Evolutionary conservation across 495 filamentous ascomycete genomes (phyloP).

Genomic region (Viridothelium virens): DNA sequence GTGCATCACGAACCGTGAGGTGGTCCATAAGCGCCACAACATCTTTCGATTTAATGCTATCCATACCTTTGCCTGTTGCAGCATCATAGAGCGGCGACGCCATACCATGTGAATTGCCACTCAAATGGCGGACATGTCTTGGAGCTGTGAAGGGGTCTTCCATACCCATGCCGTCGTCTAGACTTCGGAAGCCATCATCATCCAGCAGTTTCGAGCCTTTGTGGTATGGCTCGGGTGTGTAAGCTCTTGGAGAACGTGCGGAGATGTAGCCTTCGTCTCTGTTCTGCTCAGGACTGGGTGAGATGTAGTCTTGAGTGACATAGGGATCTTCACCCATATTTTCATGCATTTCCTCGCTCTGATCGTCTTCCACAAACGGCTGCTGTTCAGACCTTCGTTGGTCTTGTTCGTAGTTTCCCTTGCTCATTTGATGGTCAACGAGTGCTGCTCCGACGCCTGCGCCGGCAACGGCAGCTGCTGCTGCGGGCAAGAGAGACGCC

Average conservation of each 20-base stretch:
- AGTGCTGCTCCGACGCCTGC: constrained; percentile 39
- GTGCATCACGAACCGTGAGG: constrained; percentile 93
- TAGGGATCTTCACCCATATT: constrained; percentile 18
- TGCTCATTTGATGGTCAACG: constrained; percentile 28
- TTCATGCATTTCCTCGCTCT: constrained; percentile 43
- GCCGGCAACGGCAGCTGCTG: constrained; percentile 38
- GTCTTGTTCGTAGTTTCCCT: constrained; percentile 43
- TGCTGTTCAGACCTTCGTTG: constrained; percentile 35
- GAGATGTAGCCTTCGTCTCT: constrained; percentile 92
- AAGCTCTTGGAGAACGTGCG: constrained; percentile 51
- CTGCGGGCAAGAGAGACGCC: constrained; percentile 30
- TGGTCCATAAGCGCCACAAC: constrained; percentile 98
- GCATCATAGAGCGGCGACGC: constrained; percentile 84
- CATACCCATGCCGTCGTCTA: constrained; percentile 53
- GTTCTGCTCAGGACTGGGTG: constrained; percentile 40
- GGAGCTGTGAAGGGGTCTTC: constrained; percentile 50
- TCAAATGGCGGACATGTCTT: constrained; percentile 63
- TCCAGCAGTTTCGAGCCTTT: constrained; percentile 54
- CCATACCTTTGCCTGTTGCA: constrained; percentile 79
- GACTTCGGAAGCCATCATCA: constrained; percentile 31
- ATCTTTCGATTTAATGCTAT: constrained; percentile 92
- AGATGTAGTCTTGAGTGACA: constrained; percentile 26
- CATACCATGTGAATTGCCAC: constrained; percentile 86
- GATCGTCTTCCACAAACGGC: constrained; percentile 44
- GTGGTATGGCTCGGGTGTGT: constrained; percentile 25